Conservation (phyloP, 257 asterid species). For the Scutellaria baicalensis region DNA sequence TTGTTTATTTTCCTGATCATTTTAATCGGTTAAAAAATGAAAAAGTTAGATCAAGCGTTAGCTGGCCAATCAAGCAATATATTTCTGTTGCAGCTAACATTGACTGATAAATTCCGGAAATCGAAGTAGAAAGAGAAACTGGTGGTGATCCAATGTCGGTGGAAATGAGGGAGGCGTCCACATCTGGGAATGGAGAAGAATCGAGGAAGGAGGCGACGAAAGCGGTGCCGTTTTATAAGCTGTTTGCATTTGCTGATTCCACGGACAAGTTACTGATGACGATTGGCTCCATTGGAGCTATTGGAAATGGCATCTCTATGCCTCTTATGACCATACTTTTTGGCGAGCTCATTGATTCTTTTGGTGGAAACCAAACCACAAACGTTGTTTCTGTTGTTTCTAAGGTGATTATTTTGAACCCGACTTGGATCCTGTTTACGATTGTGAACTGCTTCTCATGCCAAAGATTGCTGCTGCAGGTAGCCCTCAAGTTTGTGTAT, state of each 20-base stretch:
- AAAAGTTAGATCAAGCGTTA: too few species aligned
- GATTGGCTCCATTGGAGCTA: constrained; percentile 48
- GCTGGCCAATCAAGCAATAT: too few species aligned
- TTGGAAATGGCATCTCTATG: constrained; percentile 39
- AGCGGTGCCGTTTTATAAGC: constrained; percentile 43
- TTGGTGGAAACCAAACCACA: constrained; percentile 34
- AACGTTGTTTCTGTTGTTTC: constrained; percentile 40
- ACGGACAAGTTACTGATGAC: constrained; percentile 43
- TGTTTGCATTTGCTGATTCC: constrained; percentile 55
- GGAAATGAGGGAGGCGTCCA: neutral
- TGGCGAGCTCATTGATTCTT: constrained; percentile 49
- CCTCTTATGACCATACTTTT: constrained; percentile 52
- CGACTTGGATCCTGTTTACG: too few species aligned
- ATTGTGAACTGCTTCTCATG: too few species aligned
- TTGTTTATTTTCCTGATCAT: too few species aligned
- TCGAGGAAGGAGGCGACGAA: constrained; percentile 7
- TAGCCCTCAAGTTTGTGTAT: constrained; percentile 50
- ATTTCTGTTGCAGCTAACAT: too few species aligned
- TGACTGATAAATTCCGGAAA: too few species aligned
- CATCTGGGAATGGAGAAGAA: neutral
- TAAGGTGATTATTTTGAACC: too few species aligned
- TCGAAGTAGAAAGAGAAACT: too few species aligned
- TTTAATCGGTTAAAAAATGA: too few species aligned
- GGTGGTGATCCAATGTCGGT: too few species aligned
- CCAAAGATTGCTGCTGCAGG: constrained; percentile 30